Percentiles rank a stretch among this genome's conserved stretches.
Evolutionary conservation across 2,329 filamentous ascomycete genomes (phyloP).

Genomic region (Aspergillus thermomutatus): DNA sequence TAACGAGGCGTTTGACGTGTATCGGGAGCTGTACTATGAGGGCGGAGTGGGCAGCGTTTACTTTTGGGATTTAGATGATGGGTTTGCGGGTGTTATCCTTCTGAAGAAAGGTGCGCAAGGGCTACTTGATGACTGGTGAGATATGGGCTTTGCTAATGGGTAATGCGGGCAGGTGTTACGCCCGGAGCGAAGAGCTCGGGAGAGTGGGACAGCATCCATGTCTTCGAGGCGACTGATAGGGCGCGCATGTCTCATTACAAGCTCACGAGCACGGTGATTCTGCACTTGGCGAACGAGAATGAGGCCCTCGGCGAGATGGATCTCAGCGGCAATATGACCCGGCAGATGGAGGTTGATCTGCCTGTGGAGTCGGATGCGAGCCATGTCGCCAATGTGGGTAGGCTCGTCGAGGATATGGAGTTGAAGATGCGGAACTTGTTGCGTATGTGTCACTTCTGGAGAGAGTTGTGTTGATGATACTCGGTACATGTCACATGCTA

Average conservation of each 20-base stretch:
- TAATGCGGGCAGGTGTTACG: conserved; percentile 55
- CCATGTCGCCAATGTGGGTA: conserved; percentile 93
- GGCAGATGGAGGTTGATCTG: conserved; percentile 89
- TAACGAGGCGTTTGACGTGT: conserved; percentile 96
- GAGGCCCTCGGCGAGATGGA: conserved; percentile 78
- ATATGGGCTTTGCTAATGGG: conserved; percentile 2
- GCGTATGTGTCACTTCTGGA: conserved; percentile 44
- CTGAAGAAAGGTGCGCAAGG: conserved; percentile 77
- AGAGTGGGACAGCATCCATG: conserved; percentile 97
- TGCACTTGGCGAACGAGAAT: conserved; percentile 71
- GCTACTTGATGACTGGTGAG: background rate
- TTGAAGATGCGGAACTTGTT: conserved; percentile 97
- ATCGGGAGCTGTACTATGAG: conserved; percentile 88
- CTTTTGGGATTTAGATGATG: conserved; percentile 97
- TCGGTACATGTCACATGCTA: conserved; percentile 15
- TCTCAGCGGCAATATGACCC: conserved; percentile 94
- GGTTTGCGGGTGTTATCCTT: conserved; percentile 92
- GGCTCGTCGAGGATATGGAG: conserved; percentile 98
- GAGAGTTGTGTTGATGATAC: too few species aligned
- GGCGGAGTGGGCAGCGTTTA: conserved; percentile 95
- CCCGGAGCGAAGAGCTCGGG: conserved; percentile 67
- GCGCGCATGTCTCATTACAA: conserved; percentile 94
- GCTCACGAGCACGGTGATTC: conserved; percentile 92
- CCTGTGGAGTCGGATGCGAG: conserved; percentile 84
- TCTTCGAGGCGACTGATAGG: conserved; percentile 93